phyloP scores from a whole-genome alignment of 2,329 filamentous ascomycete genomes.

The Colletotrichum truncatum region DNA sequence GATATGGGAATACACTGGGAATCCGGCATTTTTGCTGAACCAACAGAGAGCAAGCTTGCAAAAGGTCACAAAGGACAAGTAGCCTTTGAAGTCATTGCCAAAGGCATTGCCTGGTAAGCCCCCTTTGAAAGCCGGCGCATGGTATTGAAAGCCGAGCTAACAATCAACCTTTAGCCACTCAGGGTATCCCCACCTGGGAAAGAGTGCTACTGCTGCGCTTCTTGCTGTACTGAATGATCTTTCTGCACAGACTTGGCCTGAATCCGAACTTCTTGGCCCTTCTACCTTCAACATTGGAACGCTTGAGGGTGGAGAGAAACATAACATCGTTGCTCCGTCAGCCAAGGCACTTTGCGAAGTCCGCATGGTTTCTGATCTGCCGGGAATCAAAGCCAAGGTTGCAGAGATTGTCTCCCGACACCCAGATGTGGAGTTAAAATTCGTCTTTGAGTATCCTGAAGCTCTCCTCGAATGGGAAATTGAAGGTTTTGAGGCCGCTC shows the following conservation, averaged over 20 bases:
- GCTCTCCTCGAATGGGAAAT: conserved; percentile 48
- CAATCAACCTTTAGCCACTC: conserved; percentile 38
- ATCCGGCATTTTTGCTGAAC: conserved; percentile 37
- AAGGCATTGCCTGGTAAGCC: conserved; percentile 38
- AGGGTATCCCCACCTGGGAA: conserved; percentile 44
- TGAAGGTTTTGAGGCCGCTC: conserved; percentile 45
- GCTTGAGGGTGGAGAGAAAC: conserved; percentile 47
- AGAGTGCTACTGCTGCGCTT: conserved; percentile 43
- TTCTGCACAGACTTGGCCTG: conserved; percentile 39
- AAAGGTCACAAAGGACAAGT: conserved; percentile 36
- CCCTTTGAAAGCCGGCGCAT: neutral
- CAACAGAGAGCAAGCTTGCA: conserved; percentile 37
- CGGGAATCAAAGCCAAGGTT: conserved; percentile 43
- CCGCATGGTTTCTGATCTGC: conserved; percentile 46
- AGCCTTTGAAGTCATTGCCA: conserved; percentile 40
- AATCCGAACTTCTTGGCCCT: conserved; percentile 46
- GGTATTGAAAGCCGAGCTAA: neutral
- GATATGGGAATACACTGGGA: conserved; percentile 46
- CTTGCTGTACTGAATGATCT: conserved; percentile 43
- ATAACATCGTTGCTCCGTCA: conserved; percentile 48
- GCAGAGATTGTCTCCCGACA: conserved; percentile 41
- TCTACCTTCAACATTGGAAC: conserved; percentile 51
- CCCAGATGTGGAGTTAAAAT: conserved; percentile 43
- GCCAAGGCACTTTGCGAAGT: conserved; percentile 50
- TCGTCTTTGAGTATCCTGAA: conserved; percentile 47